Evolutionary conservation across 345 rosid genomes (phyloP).

Genomic region (Salix koriyanagi): DNA sequence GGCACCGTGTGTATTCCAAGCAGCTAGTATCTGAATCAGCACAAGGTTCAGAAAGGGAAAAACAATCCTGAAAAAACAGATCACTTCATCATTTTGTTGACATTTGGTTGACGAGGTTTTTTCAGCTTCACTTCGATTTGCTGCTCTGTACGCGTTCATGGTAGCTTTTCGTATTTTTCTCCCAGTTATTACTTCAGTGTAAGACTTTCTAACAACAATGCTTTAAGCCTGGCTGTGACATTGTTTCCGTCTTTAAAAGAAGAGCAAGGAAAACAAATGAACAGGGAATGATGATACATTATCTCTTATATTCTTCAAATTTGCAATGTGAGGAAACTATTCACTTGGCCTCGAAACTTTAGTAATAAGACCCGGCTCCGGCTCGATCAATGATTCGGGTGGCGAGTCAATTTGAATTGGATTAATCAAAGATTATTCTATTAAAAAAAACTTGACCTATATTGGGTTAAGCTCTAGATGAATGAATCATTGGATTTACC

Average conservation of each 20-base stretch:
- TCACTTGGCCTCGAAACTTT: background rate
- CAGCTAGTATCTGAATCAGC: slow-evolving; percentile 3
- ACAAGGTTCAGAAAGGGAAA: slow-evolving; percentile 6
- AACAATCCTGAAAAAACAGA: background rate
- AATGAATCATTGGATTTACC: too few relatives aligned
- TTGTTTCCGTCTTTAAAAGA: background rate
- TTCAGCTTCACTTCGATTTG: background rate
- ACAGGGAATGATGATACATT: background rate
- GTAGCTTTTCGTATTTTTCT: background rate
- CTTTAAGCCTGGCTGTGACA: background rate
- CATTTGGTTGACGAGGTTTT: background rate
- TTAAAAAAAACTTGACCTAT: too few relatives aligned
- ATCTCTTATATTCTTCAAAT: background rate
- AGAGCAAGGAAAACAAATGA: background rate
- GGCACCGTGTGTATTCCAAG: slow-evolving; percentile 35
- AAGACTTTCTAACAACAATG: background rate
- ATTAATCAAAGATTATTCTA: too few relatives aligned
- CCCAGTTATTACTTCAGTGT: background rate
- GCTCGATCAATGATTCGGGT: too few relatives aligned
- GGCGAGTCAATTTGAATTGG: too few relatives aligned
- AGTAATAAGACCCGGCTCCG: too few relatives aligned
- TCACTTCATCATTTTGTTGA: background rate
- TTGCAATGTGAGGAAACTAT: background rate
- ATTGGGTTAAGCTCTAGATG: too few relatives aligned
- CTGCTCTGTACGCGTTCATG: background rate